phyloP scores from a whole-genome alignment of 2,329 filamentous ascomycete species.

The Trichoderma guizhouense region DNA sequence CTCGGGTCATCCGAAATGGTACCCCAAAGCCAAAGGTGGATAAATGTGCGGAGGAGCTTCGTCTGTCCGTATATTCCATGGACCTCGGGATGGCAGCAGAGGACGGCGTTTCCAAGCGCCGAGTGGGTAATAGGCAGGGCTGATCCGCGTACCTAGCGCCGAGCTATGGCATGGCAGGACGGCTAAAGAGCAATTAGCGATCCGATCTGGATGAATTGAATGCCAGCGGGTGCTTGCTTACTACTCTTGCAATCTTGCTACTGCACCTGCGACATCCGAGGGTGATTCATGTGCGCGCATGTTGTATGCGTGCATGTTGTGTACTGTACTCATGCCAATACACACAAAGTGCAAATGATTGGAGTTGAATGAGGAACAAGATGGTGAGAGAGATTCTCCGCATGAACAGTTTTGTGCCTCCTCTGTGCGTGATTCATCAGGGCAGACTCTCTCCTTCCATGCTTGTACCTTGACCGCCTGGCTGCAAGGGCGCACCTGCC shows the following conservation, averaged over 20 bases:
- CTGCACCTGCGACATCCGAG: background rate
- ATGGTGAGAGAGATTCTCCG: background rate
- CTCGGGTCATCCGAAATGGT: background rate
- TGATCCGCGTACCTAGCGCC: conserved; percentile 9
- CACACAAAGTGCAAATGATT: background rate
- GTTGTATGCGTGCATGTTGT: background rate
- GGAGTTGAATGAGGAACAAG: background rate
- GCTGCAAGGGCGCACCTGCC: background rate
- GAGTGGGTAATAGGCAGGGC: conserved; percentile 1
- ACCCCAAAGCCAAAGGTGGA: background rate
- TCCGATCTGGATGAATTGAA: background rate
- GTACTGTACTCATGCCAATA: background rate
- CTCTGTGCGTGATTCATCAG: background rate
- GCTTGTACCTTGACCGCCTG: background rate
- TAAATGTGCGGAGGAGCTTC: background rate
- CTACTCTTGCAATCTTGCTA: background rate
- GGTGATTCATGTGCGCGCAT: background rate
- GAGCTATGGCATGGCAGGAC: background rate
- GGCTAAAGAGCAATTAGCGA: background rate
- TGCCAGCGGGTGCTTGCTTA: background rate
- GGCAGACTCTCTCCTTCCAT: background rate
- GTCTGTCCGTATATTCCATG: background rate
- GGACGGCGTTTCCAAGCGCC: background rate
- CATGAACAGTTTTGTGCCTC: background rate
- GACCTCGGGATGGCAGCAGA: background rate